Evolutionary conservation across 768 basidiomycete species (phyloP).

Genomic region (Pleurotus platypus): DNA sequence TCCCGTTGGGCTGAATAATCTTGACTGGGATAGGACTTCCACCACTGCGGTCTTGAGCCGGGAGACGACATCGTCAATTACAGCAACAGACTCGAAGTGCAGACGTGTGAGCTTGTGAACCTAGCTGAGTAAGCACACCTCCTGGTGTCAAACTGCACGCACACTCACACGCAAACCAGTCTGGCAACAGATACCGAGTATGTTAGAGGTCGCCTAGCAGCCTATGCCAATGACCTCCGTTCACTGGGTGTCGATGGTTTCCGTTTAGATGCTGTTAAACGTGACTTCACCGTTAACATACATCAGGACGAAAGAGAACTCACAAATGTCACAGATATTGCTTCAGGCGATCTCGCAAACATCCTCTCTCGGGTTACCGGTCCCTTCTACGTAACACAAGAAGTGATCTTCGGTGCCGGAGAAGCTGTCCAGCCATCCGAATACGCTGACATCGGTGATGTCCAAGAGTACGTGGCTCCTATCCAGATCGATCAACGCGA

Average conservation of each 20-base stretch:
- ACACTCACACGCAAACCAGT: constrained; percentile 23
- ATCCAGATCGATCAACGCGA: background rate
- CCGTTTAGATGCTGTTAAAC: constrained; percentile 63
- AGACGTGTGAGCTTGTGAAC: constrained; percentile 49
- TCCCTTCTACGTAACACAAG: constrained; percentile 55
- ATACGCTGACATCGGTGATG: constrained; percentile 56
- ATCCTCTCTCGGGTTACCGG: constrained; percentile 46
- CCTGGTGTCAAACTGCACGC: background rate
- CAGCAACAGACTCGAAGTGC: constrained; percentile 48
- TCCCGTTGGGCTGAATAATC: no score
- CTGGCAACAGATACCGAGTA: constrained; percentile 61
- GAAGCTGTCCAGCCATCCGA: constrained; percentile 54
- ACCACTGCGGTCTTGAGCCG: constrained; percentile 57
- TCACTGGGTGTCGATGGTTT: constrained; percentile 62
- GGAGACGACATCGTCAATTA: constrained; percentile 55
- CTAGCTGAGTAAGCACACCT: constrained; percentile 45
- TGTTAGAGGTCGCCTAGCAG: constrained; percentile 50
- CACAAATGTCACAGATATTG: constrained; percentile 41
- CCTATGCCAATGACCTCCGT: constrained; percentile 57
- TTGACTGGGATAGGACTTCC: constrained; percentile 41
- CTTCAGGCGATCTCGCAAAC: constrained; percentile 47
- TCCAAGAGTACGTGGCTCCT: constrained; percentile 48
- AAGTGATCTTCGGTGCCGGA: constrained; percentile 49
- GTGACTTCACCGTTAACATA: constrained; percentile 26
- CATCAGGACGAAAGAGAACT: background rate